These are phyloP conservation scores for Talaromyces sp. DNA, from an alignment of 2,329 filamentous ascomycete genomes.

Conservation along the genomic window DNA sequence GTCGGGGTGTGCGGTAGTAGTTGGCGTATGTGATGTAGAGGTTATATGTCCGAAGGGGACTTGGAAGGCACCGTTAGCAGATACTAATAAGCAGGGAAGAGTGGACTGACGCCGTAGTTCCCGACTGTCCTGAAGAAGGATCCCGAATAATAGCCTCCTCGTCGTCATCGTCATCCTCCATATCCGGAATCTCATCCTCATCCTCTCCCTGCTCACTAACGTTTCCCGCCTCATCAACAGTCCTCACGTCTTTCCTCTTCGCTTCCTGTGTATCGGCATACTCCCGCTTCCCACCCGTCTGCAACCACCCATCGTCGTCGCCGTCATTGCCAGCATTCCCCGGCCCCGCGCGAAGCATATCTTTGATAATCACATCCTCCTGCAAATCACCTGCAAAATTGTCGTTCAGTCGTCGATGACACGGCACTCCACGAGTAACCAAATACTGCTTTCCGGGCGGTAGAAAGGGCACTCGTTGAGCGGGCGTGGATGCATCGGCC, in stretches of 20 bases:
- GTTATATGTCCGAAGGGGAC: conserved; percentile 86
- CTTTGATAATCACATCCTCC: conserved; percentile 80
- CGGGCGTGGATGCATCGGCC: conserved; percentile 79
- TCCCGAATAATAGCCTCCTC: conserved; percentile 95
- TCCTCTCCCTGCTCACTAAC: conserved; percentile 67
- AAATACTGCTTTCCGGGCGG: conserved; percentile 91
- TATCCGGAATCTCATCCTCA: conserved; percentile 85
- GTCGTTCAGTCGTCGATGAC: conserved; percentile 83
- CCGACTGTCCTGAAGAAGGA: conserved; percentile 44
- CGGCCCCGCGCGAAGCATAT: conserved; percentile 59
- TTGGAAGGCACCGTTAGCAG: conserved; percentile 36
- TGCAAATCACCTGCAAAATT: conserved; percentile 89
- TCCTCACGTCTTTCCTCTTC: conserved; percentile 75
- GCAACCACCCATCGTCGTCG: conserved; percentile 85
- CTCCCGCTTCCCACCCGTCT: conserved; percentile 69
- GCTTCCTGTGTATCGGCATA: conserved; percentile 67
- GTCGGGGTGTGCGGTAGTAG: conserved; percentile 91
- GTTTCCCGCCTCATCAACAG: conserved; percentile 84
- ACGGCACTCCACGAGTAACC: conserved; percentile 90
- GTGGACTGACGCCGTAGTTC: conserved; percentile 53
- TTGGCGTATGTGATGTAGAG: conserved; percentile 98
- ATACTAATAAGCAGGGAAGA: neutral
- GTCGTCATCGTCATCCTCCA: conserved; percentile 93
- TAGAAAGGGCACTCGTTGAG: conserved; percentile 74
- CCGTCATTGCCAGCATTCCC: conserved; percentile 46